These are phyloP conservation scores for Chloranthus sessilifolius DNA, from an alignment of 164 flowering plant species.

Conservation along the genomic window DNA sequence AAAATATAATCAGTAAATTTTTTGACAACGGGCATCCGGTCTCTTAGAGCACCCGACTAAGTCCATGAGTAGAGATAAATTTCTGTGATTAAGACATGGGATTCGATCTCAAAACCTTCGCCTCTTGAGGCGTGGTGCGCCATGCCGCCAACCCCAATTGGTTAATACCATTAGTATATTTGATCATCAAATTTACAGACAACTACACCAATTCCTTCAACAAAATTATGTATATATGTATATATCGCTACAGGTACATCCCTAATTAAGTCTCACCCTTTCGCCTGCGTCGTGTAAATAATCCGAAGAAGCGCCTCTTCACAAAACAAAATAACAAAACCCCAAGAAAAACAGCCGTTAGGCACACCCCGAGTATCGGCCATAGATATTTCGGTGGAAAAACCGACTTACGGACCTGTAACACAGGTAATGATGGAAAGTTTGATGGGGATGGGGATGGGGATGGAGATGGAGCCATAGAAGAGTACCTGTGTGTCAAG, in stretches of 20 bases:
- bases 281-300: conserved; percentile 2
- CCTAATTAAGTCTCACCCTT: conserved; percentile 27
- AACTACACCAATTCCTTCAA: not conserved
- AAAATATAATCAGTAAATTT: too few species aligned
- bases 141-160: too few species aligned
- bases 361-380: conserved; percentile 13
- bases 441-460: not conserved
- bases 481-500: conserved; percentile 5
- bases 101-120: too few species aligned
- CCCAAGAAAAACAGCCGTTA: conserved; percentile 10
- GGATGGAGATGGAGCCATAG: not conserved
- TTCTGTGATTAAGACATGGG: too few species aligned
- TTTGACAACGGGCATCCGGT: not conserved
- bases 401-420: not conserved
- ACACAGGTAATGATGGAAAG: too few species aligned
- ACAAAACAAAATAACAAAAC: conserved; percentile 23
- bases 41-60: too few species aligned
- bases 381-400: conserved; percentile 9
- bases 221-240: not conserved
- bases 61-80: too few species aligned
- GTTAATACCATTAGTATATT: too few species aligned
- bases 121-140: too few species aligned
- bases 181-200: not conserved
- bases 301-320: conserved; percentile 22
- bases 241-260: not conserved